Conservation (phyloP, 176 grass and related monocot species). For the Eragrostis nindensis region DNA sequence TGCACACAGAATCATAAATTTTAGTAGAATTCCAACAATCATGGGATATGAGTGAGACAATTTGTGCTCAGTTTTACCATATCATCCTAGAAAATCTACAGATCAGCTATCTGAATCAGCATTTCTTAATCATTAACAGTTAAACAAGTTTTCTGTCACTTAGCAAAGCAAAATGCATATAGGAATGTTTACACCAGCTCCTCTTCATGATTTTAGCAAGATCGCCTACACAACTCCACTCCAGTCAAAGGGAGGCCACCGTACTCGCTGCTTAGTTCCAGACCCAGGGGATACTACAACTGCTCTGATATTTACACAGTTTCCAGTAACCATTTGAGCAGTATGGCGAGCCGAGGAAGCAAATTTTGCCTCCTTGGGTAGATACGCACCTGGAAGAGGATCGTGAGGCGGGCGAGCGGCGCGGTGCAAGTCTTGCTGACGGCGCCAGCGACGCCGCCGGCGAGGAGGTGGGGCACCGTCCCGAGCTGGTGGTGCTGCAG, state of each 20-base stretch:
- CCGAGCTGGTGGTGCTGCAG: slow-evolving; percentile 64
- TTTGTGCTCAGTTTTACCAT: no score
- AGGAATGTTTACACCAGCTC: neutral
- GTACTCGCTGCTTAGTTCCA: neutral
- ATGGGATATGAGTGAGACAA: neutral
- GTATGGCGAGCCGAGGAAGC: neutral
- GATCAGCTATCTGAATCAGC: neutral
- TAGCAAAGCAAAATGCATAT: slow-evolving; percentile 2
- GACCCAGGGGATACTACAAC: neutral
- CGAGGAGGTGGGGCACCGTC: slow-evolving; percentile 70
- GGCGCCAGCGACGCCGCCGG: slow-evolving; percentile 86
- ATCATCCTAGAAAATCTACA: neutral
- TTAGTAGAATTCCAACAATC: neutral
- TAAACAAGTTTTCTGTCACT: neutral
- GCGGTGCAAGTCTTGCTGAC: slow-evolving; percentile 99
- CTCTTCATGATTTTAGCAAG: slow-evolving; percentile 15
- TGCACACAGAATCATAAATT: slow-evolving; percentile 27
- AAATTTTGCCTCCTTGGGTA: neutral
- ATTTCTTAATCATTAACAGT: slow-evolving; percentile 2
- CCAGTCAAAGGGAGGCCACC: neutral
- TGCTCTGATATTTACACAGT: neutral
- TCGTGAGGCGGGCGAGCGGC: slow-evolving; percentile 89
- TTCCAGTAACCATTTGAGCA: neutral
- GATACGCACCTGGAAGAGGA: slow-evolving; percentile 85
- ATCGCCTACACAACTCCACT: neutral